Base-by-base conservation (phyloP, 2,329 filamentous ascomycete genomes). In the Cladosporium cucumerinum region DNA sequence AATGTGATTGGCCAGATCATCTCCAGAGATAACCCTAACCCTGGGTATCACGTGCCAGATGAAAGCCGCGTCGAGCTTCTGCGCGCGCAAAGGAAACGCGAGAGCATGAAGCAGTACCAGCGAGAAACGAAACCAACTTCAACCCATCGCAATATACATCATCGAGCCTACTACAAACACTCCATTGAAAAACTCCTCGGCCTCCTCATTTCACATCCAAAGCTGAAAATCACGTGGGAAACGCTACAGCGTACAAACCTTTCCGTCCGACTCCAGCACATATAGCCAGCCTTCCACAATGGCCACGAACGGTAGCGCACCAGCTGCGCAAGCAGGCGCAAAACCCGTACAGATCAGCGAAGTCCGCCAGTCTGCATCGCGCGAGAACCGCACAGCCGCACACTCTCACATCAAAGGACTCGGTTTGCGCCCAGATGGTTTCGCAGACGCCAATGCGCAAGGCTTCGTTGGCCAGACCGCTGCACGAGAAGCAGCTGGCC, bases 331-430 rank as follows among this genome's bases (percentile, higher is more conserved):
- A 51, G 69, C 67, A 61, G 71, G 72, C 58, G 70, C 69, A 61
- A 72, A 73, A 63, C 71, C 74, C 36, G 75, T 77, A 10, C 71
- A 74, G 55, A 76, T 77, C 61, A 69, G 70, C 63, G 74, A 77
- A 68, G 75, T 77, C n/a, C 72, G 70, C 36, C 70, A 72, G 25
- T 62, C 70, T 28, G 73, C 71, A 61, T 69, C 72, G 21, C 93
- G 95, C 83, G 94, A 97, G 79, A 95, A 96, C 82, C 89, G 95
- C 76, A 99, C 95, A 57, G 94, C 95, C 67, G 91, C 94, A 72
- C 95, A 99, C 81, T 97, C 94, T 61, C 95, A 99, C 80, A 99
- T 99, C 85, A 96, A 93, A 78, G 95, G 95, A 60, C 85, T 99
- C 48, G 95, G 95, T 21, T 81, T 99, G 71, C 91, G 91, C 75